These are phyloP conservation scores for Fusarium solani-melongenae DNA, from an alignment of 2,329 filamentous ascomycete species.

Conservation along the genomic window DNA sequence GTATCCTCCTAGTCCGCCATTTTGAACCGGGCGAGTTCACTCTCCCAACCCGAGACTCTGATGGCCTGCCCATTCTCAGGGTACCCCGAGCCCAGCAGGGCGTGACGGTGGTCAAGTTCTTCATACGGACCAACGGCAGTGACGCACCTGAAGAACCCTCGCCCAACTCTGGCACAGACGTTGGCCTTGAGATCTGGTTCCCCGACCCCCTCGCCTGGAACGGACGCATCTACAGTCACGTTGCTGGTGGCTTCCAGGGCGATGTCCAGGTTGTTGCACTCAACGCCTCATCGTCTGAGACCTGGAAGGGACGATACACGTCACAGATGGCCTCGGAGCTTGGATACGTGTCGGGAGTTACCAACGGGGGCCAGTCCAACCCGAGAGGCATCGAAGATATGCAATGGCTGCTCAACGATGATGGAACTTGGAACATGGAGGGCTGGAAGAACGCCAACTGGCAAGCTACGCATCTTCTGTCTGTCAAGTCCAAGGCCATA, in stretches of 20 bases:
- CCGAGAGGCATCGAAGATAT: neutral
- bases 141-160: neutral
- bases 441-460: neutral
- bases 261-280: neutral
- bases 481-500: neutral
- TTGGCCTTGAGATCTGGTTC: neutral
- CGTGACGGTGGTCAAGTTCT: neutral
- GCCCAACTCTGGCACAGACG: neutral
- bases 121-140: neutral
- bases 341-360: neutral
- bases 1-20: neutral
- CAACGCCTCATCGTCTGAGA: neutral
- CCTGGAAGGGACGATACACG: neutral
- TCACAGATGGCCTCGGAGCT: neutral
- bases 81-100: neutral
- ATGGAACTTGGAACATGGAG: neutral
- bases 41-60: neutral
- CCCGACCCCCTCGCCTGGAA: neutral
- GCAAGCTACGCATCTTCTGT: neutral
- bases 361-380: neutral
- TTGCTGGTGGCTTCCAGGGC: neutral
- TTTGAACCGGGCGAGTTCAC: neutral
- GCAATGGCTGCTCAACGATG: neutral
- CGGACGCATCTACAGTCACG: neutral
- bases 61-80: neutral